Evolutionary conservation across 192 early-diverging fungal genomes (phyloP), one percentile per base, ranked within the genome.

Genomic region (Rhizophagus sp.): DNA sequence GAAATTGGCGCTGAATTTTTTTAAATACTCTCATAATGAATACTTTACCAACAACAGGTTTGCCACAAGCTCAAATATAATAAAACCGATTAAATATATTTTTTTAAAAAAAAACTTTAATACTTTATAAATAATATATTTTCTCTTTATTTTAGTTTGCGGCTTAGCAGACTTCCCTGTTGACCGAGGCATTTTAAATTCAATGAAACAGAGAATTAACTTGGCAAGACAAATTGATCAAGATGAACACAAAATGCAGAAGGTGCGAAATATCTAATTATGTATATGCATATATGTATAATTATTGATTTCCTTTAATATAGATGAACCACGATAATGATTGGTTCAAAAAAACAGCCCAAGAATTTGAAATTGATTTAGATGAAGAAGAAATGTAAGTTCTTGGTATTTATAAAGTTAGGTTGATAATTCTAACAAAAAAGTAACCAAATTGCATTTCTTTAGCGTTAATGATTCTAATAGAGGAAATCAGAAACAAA

Each of bases 201-300:
- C 87, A 24, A 88, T 98, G 82, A 92, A 94, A 84, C 85, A 92
- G 33, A 91, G 96, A 19, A 90, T 97, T 25, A 85, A 88, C 25
- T 83, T 99, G 30, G 97, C 97, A 39, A 85, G 88, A 27, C 88
- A 95, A 73, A 93, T 99, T 69, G 95, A 97, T 44, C 82, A 89
- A 63, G 86, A 90, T 2, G 93, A 97, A 80, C 96, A 97, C 87
- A 87, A 83, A 71, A 81, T 92, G 39, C 87, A 92, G 76, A 96
- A 97, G 87, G 87, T 81, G 65, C 66, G 41, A 22, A 34, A 11
- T 57, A 64, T n/a, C 34, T 13, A 81, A 62, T 78, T 30, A 30
- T 30, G 1, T 30, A 30, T 30, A 30, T 30, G 30, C 30, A 30
- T 30, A 30, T 30, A 30, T 30, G 30, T 30, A 30, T 1, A 30